Evolutionary conservation across 2,329 filamentous ascomycete species (phyloP), one percentile per base, ranked within the genome.

Genomic region (Hypoxylon sp.): DNA sequence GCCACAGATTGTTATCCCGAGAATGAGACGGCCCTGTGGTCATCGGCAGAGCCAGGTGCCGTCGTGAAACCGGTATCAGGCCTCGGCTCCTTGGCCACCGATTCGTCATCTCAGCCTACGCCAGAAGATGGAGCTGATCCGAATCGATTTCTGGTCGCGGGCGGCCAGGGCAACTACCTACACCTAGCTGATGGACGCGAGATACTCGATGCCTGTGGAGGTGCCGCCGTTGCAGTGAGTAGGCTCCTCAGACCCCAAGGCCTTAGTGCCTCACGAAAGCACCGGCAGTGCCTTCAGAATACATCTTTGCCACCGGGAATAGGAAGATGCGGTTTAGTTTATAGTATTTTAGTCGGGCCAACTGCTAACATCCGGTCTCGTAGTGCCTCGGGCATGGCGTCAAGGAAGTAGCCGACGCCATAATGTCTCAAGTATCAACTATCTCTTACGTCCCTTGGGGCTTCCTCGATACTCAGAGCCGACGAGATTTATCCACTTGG

Each of bases 131-230:
- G 4, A 6, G 2, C 29, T 38, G 31, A 51, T 15, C 18, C 56
- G 3, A n/a, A n/a, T 23, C 52, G 49, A 18, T 26, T n/a, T 21
- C 55, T 64, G 6, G 59, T 57, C 10, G 48, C 58, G 6, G 48
- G 54, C 54, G 59, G 53, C 20, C 13, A 58, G 20, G 62, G 62
- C 1, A 62, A 54, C 15, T 54, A 63, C n/a, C 26, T 64, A 31
- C 52, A 54, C 21, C 26, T 63, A 15, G 53, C 15, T 21, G 56
- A 64, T 43, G 59, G 59, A 24, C 59, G 59, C 5, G 41, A 62
- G 27, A 82, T 95, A 38, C 81, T 92, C 11, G 91, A 95, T 71
- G 88, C 85, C 1, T 89, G 87, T 17, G 84, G 88, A 23, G 91
- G 91, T 17, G 88, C 90, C 2, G 89, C 88, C 18, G 89, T 92